Percentiles rank a stretch among this genome's conserved stretches.
Evolutionary conservation across 179 eudicot genomes (phyloP).

Genomic region (Gypsophila paniculata): DNA sequence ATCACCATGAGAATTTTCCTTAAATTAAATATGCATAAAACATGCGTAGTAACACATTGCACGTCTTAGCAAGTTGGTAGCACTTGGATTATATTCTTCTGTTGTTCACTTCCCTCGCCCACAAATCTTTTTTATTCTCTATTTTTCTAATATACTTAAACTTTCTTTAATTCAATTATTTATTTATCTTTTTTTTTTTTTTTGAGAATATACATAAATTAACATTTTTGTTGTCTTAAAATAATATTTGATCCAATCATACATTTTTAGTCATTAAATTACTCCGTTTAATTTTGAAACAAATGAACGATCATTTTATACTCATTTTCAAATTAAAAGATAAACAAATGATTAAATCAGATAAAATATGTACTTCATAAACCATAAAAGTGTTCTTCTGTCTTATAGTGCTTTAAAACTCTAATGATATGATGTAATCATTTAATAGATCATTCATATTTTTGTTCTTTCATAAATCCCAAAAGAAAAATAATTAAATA

Average conservation of each 20-base stretch:
- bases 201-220: too few species aligned
- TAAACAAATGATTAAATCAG: too few species aligned
- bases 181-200: too few species aligned
- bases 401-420: constrained; percentile 15
- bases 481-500: background rate
- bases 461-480: constrained; percentile 9
- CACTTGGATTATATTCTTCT: constrained; percentile 22
- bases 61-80: constrained; percentile 33
- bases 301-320: too few species aligned
- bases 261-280: too few species aligned
- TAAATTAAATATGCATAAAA: background rate
- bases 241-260: too few species aligned
- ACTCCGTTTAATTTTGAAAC: too few species aligned
- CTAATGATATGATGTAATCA: constrained; percentile 18
- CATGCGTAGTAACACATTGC: constrained; percentile 14
- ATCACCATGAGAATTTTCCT: too few species aligned
- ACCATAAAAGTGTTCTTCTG: constrained; percentile 14
- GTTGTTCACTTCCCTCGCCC: background rate
- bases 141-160: background rate
- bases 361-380: background rate
- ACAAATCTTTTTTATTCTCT: constrained; percentile 11
- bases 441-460: background rate
- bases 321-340: too few species aligned
- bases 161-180: background rate
- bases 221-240: too few species aligned